These are phyloP conservation scores for Coleophoma crateriformis DNA, from an alignment of 2,329 filamentous ascomycete genomes.

Conservation along the genomic window DNA sequence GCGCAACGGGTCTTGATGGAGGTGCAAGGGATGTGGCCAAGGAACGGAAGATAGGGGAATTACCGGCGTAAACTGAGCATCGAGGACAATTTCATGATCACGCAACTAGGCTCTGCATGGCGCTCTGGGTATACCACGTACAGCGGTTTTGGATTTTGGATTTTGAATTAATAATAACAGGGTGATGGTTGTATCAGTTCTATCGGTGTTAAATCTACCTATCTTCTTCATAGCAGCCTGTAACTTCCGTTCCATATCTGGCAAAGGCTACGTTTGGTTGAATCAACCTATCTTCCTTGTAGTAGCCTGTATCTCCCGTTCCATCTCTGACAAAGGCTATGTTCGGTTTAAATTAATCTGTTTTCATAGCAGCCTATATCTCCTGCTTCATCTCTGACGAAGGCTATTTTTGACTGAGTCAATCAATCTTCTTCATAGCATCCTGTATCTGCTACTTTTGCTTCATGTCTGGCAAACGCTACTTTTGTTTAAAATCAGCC, in stretches of 20 bases:
- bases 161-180: too few relatives aligned
- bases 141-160: too few relatives aligned
- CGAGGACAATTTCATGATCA: too few relatives aligned
- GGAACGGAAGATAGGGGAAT: constrained; percentile 37
- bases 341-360: too few relatives aligned
- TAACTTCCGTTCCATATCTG: constrained; percentile 5
- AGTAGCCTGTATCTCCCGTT: neutral
- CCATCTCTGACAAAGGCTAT: constrained; percentile 2
- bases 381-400: neutral
- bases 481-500: neutral
- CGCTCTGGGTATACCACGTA: too few relatives aligned
- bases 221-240: neutral
- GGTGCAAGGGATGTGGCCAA: constrained; percentile 39
- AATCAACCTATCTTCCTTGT: neutral
- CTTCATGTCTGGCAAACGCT: too few relatives aligned
- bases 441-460: too few relatives aligned
- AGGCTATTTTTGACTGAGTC: too few relatives aligned
- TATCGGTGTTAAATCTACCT: neutral
- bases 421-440: too few relatives aligned
- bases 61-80: constrained; percentile 8
- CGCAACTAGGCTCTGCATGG: too few relatives aligned
- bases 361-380: constrained; percentile 7
- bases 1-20: constrained; percentile 37
- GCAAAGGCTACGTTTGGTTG: neutral
- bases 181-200: too few relatives aligned